Evolutionary conservation across 305 asterid genomes (phyloP).

Genomic region (Fraxinus nigra): DNA sequence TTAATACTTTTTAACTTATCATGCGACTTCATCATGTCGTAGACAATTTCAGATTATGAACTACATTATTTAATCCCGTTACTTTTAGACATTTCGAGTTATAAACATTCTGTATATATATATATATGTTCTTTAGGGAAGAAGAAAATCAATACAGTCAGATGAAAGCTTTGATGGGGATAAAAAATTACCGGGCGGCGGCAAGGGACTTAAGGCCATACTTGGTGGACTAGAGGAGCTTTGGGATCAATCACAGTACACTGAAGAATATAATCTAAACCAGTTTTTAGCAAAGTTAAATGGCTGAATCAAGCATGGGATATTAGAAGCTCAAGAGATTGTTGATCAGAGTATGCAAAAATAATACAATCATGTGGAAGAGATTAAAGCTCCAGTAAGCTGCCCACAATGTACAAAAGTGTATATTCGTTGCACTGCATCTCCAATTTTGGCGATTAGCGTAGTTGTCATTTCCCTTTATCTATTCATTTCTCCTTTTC

Average conservation of each 20-base stretch:
- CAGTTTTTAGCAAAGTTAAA: slow-evolving; percentile 83
- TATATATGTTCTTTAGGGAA: slow-evolving; percentile 50
- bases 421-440: slow-evolving; percentile 44
- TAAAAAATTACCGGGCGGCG: slow-evolving; percentile 51
- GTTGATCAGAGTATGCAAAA: slow-evolving; percentile 28
- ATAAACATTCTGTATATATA: not conserved
- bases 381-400: slow-evolving; percentile 20
- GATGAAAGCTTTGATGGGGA: slow-evolving; percentile 48
- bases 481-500: slow-evolving; percentile 5
- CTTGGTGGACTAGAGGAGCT: slow-evolving; percentile 95
- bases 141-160: slow-evolving; percentile 37
- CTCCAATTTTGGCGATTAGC: slow-evolving; percentile 56
- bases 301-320: slow-evolving; percentile 41
- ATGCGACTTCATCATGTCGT: not conserved
- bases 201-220: slow-evolving; percentile 82
- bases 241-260: slow-evolving; percentile 99
- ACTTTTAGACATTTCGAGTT: not conserved
- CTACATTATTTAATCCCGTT: not conserved
- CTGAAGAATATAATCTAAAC: slow-evolving; percentile 83
- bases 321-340: slow-evolving; percentile 15
- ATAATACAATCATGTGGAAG: slow-evolving; percentile 22
- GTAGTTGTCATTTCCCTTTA: slow-evolving; percentile 23
- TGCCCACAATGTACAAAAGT: slow-evolving; percentile 50
- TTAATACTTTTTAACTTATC: not conserved
- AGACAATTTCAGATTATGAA: not conserved